Evolutionary conservation across 1,284 basidiomycete genomes (phyloP), one percentile per base, ranked within the genome.

Genomic region (Sporisorium sorghi): DNA sequence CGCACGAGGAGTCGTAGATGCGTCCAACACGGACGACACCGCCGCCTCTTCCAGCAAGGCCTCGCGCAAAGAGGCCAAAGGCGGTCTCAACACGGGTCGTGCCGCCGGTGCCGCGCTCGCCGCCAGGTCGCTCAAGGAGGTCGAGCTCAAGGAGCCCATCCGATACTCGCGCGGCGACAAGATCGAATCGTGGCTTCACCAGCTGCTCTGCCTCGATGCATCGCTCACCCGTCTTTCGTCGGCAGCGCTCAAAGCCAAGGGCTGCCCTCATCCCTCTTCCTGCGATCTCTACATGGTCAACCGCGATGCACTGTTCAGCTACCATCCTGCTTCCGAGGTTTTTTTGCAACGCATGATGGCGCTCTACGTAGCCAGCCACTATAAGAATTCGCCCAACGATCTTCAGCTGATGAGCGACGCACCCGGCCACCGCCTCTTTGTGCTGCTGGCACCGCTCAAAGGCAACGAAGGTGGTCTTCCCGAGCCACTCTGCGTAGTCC

Each of bases 341-440:
- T 99, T 99, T 87, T 88, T 99, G 44, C 97, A 99, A 86, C 90
- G 95, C 47, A 94, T 99, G 92, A 97, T 98, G 94, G 92, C 93
- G 6, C 88, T 99, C 1, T 99, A 97, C 85, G 95, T 99, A 55
- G 93, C 96, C 1, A 92, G 91, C 52, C 97, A 99, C 85, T 99
- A 99, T 88, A 99, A 99, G 86, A 99, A 99, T 86, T 93, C 95
- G 83, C 97, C 97, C 21, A 99, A 99, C 84, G 97, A 99, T 84
- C 87, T 99, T 44, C 96, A 99, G 85, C 89, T 99, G 58, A 90
- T 99, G 85, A 93, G 92, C 9, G 97, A 99, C 82, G 97, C 97
- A 0, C 97, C 97, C 0, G 94, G 94, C 0, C 96, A 99, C 82
- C 93, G 96, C 78, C 89, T 99, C 12, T 99, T 98, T 77, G 97